Conservation (phyloP, 129 eudicot genomes). For the Dittrichia graveolens region DNA sequence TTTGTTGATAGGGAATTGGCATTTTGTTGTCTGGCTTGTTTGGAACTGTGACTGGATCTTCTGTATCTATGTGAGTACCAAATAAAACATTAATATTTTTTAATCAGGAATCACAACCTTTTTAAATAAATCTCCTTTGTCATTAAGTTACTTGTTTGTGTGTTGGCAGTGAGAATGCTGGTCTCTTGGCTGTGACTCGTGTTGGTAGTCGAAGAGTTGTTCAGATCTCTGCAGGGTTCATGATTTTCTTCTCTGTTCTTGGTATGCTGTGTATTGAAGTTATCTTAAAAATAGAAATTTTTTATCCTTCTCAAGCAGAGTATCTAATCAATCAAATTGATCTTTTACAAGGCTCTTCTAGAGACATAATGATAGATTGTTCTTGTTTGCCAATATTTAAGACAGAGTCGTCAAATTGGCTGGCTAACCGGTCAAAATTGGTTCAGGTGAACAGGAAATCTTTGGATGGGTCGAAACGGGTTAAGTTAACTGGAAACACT, state of each 20-base stretch:
- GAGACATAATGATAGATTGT: not conserved
- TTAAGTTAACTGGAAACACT: too few species aligned
- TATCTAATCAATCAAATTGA: not conserved
- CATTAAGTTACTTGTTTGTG: not conserved
- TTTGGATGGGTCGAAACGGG: too few species aligned
- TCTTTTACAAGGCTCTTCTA: too few species aligned
- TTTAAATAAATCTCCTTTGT: slow-evolving; percentile 1
- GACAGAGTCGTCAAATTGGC: not conserved
- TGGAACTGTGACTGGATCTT: slow-evolving; percentile 65
- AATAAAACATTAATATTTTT: not conserved
- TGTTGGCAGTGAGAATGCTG: slow-evolving; percentile 69
- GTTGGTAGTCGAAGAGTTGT: slow-evolving; percentile 83
- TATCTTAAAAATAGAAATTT: not conserved
- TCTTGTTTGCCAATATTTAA: slow-evolving; percentile 11
- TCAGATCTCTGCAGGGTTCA: slow-evolving; percentile 73
- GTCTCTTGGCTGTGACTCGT: slow-evolving; percentile 74
- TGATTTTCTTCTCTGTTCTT: slow-evolving; percentile 71
- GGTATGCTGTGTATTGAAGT: slow-evolving; percentile 33
- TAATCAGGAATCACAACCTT: not conserved
- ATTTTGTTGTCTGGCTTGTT: slow-evolving; percentile 64
- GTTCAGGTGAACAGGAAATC: too few species aligned
- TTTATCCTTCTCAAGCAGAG: not conserved
- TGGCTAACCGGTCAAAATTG: slow-evolving; percentile 9
- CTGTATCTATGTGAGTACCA: slow-evolving; percentile 65
- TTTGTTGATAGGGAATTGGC: slow-evolving; percentile 60